phyloP scores from a whole-genome alignment of 257 asterid species.

The Euphrasia confusa region DNA sequence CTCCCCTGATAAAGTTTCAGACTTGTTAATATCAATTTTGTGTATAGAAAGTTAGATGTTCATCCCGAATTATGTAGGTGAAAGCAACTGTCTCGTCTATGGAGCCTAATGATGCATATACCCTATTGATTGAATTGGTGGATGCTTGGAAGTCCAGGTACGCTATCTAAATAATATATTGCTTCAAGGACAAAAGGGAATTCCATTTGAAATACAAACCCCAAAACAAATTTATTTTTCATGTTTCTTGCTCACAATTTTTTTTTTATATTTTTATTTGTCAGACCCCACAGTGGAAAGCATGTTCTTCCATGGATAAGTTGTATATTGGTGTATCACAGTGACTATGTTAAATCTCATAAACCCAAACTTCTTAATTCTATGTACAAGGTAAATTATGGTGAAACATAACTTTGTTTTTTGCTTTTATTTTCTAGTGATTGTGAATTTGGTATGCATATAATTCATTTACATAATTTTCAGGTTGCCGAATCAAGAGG shows the following conservation, averaged over 20 bases:
- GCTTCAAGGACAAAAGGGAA: background rate
- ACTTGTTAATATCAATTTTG: constrained; percentile 5
- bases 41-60: constrained; percentile 1
- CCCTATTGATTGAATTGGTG: constrained; percentile 52
- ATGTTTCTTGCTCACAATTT: background rate
- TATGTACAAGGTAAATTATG: constrained; percentile 59
- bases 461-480: constrained; percentile 15
- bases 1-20: constrained; percentile 1
- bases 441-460: background rate
- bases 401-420: background rate
- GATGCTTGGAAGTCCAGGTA: constrained; percentile 78
- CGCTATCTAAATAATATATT: constrained; percentile 18
- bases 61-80: constrained; percentile 35
- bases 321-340: constrained; percentile 63
- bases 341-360: constrained; percentile 48
- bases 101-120: constrained; percentile 58
- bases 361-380: constrained; percentile 68
- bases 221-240: too few relatives aligned
- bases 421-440: background rate
- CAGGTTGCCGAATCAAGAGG: constrained; percentile 65
- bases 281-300: constrained; percentile 51
- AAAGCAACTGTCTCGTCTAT: constrained; percentile 52
- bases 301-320: constrained; percentile 81
- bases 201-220: too few relatives aligned
- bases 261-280: constrained; percentile 15